Evolutionary conservation across 768 basidiomycete genomes (phyloP), one percentile per base, ranked within the genome.

Genomic region (Suillus weaverae): DNA sequence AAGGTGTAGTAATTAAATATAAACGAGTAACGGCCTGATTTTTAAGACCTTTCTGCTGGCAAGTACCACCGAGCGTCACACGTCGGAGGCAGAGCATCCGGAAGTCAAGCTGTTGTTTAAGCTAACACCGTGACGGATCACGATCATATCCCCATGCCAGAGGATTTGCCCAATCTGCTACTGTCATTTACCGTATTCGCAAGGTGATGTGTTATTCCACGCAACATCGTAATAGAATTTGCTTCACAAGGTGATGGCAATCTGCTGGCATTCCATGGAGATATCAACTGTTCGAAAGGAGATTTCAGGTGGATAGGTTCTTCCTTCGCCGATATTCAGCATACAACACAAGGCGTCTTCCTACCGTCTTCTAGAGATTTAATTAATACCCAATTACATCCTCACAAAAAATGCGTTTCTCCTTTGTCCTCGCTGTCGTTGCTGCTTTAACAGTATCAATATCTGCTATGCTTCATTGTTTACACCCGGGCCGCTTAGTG

Each of bases 1-100:
- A 69, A 53, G 48, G 57, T 69, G 16, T 60, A 60, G n/a, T 22
- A n/a, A 44, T 43, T 26, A 26, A 26, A 26, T 26, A 26, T 2
- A 26, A 26, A 26, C 26, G 26, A 26, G 26, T 26, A 1, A 26
- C 26, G 26, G 26, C 26, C 26, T 26, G 26, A n/a, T n/a, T n/a
- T 26, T 2, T 26, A 26, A 26, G 26, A 26, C 26, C 26, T 26
- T 26, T 26, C 26, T 26, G 26, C 26, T 26, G 26, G 26, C 26
- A 26, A 26, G 1, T 26, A 26, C n/a, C n/a, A n/a, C n/a, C 26
- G 26, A 26, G 26, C 26, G 26, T 26, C 26, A 26, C 26, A 26
- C 26, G 2, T 26, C 26, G 26, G 26, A 26, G 26, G 26, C 26
- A 26, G 26, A 26, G 26, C 26, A n/a, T n/a, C n/a, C n/a, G n/a